A percentile compares a stretch with the other conserved stretches of the same genome.
These are phyloP conservation scores for Hypoxylon sp. DNA, from an alignment of 2,329 filamentous ascomycete species.

Conservation along the genomic window DNA sequence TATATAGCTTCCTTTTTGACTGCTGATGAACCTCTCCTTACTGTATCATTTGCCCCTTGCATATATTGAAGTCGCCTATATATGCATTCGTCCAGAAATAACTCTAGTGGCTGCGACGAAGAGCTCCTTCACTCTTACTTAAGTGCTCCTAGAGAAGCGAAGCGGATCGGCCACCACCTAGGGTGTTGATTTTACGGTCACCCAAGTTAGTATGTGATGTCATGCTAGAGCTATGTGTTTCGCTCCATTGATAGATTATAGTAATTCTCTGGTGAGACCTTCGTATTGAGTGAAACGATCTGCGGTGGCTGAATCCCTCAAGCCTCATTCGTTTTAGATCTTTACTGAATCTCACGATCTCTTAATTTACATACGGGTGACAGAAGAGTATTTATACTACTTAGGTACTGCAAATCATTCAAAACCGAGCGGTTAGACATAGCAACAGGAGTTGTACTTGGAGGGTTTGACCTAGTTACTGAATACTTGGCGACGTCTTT, in stretches of 20 bases:
- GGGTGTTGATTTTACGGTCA: slow-evolving; percentile 12
- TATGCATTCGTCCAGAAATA: neutral
- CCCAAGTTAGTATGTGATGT: neutral
- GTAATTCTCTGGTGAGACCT: neutral
- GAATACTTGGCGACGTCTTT: slow-evolving; percentile 9
- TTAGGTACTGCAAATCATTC: slow-evolving; percentile 1
- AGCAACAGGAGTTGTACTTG: slow-evolving; percentile 4
- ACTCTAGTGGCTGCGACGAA: slow-evolving; percentile 9
- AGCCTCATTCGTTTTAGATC: slow-evolving; percentile 1
- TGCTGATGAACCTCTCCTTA: slow-evolving; percentile 7
- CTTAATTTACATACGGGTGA: slow-evolving; percentile 5
- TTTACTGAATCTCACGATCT: neutral
- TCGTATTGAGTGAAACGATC: slow-evolving; percentile 3
- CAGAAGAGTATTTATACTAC: slow-evolving; percentile 4
- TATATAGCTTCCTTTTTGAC: slow-evolving; percentile 14
- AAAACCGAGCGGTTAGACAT: slow-evolving; percentile 28
- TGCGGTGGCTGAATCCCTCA: slow-evolving; percentile 15
- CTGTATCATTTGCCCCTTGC: slow-evolving; percentile 17
- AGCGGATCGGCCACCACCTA: slow-evolving; percentile 12
- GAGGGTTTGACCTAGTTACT: slow-evolving; percentile 2
- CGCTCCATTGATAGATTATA: neutral
- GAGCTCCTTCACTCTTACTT: slow-evolving; percentile 7
- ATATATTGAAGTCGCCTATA: slow-evolving; percentile 9
- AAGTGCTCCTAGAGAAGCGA: slow-evolving; percentile 1
- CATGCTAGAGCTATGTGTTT: slow-evolving; percentile 1